A percentile compares a stretch with the other conserved stretches of the same genome.
Evolutionary conservation across 2,329 filamentous ascomycete species (phyloP).

Genomic region (Cladophialophora exuberans): DNA sequence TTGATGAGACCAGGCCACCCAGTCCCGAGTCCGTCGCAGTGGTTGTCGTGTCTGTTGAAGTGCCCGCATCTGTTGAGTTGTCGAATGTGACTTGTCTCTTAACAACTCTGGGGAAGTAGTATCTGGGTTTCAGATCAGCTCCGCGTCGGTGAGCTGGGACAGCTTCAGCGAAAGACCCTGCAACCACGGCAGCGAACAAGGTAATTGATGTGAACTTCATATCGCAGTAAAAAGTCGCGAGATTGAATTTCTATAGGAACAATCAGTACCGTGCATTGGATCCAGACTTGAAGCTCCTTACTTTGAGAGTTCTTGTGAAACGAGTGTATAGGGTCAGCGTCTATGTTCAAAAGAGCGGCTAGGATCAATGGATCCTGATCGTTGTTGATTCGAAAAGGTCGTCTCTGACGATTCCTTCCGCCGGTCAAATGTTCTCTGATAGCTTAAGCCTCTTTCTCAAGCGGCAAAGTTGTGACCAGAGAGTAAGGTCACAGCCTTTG

Average conservation of each 20-base stretch:
- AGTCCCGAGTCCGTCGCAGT: slow-evolving; percentile 20
- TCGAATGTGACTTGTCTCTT: slow-evolving; percentile 33
- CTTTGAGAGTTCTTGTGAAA: slow-evolving; percentile 19
- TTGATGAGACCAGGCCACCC: slow-evolving; percentile 18
- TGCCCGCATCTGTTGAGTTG: slow-evolving; percentile 8
- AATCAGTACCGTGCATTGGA: slow-evolving; percentile 11
- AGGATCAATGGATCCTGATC: slow-evolving; percentile 30
- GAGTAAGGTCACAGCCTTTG: background rate
- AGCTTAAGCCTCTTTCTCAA: background rate
- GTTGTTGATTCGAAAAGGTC: background rate
- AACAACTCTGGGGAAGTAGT: slow-evolving; percentile 36
- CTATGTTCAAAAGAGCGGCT: slow-evolving; percentile 32
- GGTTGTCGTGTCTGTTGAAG: slow-evolving; percentile 13
- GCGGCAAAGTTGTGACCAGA: background rate
- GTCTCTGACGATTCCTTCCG: slow-evolving; percentile 14
- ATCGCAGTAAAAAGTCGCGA: slow-evolving; percentile 1
- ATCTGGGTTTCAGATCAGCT: slow-evolving; percentile 32
- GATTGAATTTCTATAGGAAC: background rate
- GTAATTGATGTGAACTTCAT: slow-evolving; percentile 33
- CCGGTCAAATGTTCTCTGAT: slow-evolving; percentile 2
- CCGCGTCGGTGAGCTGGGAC: slow-evolving; percentile 33
- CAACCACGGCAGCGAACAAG: slow-evolving; percentile 34
- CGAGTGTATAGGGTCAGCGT: slow-evolving; percentile 29
- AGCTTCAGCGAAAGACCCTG: slow-evolving; percentile 35
- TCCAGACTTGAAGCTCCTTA: background rate